Percentiles rank a stretch among this genome's conserved stretches.
phyloP scores from a whole-genome alignment of 495 filamentous ascomycete species.

The Penicillium diatomitis region DNA sequence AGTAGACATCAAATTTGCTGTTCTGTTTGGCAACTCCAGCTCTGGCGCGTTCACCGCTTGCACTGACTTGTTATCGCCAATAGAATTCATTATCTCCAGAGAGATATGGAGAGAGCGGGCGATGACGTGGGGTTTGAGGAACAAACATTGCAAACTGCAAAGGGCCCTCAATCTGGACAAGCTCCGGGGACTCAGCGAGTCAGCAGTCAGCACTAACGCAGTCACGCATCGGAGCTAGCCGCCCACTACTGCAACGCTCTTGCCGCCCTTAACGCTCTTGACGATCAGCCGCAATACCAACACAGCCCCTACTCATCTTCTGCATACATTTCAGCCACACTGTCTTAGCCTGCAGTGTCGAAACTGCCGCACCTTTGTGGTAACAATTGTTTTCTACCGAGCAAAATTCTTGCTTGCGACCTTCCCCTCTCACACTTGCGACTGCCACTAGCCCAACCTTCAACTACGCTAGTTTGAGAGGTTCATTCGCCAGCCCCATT shows the following conservation, averaged over 20 bases:
- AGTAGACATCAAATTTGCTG: not conserved
- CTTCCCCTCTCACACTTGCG: too few relatives aligned
- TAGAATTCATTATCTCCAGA: not conserved
- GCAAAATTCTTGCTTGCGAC: too few relatives aligned
- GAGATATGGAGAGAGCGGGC: not conserved
- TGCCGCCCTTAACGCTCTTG: not conserved
- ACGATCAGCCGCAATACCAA: not conserved
- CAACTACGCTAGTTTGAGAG: too few relatives aligned
- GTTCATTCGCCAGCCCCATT: not conserved
- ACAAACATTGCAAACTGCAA: constrained; percentile 31
- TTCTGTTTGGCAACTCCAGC: too few relatives aligned
- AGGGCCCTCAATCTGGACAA: not conserved
- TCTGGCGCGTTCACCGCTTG: constrained; percentile 5
- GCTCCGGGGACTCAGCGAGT: too few relatives aligned
- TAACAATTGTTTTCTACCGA: too few relatives aligned
- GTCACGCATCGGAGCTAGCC: not conserved
- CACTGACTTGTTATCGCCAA: constrained; percentile 7
- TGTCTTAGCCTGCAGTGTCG: not conserved
- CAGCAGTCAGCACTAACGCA: not conserved
- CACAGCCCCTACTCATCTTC: not conserved
- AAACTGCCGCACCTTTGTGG: too few relatives aligned
- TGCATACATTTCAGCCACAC: not conserved
- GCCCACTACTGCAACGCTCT: not conserved
- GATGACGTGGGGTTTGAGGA: constrained; percentile 13
- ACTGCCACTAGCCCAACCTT: too few relatives aligned